Base-by-base conservation (phyloP, 306 rosid species). In the Casuarina cunninghamiana region DNA sequence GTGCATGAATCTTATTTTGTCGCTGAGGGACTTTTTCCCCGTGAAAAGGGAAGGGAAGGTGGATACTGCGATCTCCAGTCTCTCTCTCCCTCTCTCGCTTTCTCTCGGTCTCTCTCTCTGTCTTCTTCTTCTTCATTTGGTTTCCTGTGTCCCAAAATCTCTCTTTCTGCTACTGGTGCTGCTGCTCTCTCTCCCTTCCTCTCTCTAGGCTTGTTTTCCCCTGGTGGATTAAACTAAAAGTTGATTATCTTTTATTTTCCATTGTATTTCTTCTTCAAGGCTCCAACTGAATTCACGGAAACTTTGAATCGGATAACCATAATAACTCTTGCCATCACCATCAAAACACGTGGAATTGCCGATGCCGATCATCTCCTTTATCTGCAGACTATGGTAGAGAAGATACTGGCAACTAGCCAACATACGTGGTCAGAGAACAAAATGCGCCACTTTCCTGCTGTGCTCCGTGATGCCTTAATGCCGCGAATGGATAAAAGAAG, bases 1-100 rank as follows among this genome's bases (percentile, higher is more conserved):
- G 82, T 95, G 99, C 86, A 85, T 95, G 96, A 95, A 93, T 89
- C 90, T 93, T 80, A 86, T 95, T 82, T 90, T 93, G 83, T 87
- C 99, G 7, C 72, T 95, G 74, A 91, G 99, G 83, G 99, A 95
- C 75, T 95, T 95, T 85, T 95, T 95, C 90, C 79, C 80, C 16
- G 99, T 95, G 82, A 95, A 88, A 89, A 91, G 91, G 90, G 99
- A 95, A 82, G 97, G 97, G 65, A 95, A 95, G 97, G 99, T 91
- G 79, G 72, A 80, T 84, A 63, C 78, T 73, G 41, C 77, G 46
- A 46, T 84, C 86, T 82, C 67, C 35, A 61, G 82, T 74, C 81
- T 80, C 72, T 41, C 77, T 53, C 55, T 41, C 10, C n/a, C n/a
- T n/a, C n/a, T n/a, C n/a, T n/a, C n/a, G n/a, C n/a, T n/a, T n/a